Base-by-base conservation (phyloP, 2,329 filamentous ascomycete species). In the Didymella sp. region DNA sequence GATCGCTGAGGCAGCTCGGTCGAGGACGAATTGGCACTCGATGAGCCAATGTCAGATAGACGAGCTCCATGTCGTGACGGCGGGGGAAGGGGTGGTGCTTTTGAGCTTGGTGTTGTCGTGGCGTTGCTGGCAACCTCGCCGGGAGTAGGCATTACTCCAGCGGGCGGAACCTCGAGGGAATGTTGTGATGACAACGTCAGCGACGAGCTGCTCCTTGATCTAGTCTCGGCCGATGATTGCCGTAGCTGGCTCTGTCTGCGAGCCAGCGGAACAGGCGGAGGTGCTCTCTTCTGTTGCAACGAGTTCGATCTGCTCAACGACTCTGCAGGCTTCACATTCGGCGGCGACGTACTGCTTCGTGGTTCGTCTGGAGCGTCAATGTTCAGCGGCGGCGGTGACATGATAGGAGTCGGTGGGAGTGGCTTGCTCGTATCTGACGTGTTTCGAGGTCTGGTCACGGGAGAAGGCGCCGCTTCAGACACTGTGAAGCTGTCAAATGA, bases 391-490 rank as follows among this genome's bases (percentile, higher is more conserved):
- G 63, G 62, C 22, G 68, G 61, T 15, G 66, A 52, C 6, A 66
- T 51, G 4, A 66, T 60, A 12, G 84, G 84, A 4, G 83, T 79
- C 1, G 81, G 80, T 2, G 88, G 86, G 12, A 89, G 79, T 3
- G 87, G 85, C 65, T 89, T 89, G 71, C 87, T 86, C 25, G 84
- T 72, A 62, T 87, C 83, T 6, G 82, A 82, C 6, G 76, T 68
- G 13, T 77, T 58, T 71, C 56, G 66, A 43, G 59, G 60, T 53
- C 56, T 64, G 44, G 52, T 63, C 54, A 64, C 45, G 62, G 64
- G 70, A 9, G 65, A 59, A 4, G 68, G 63, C 42, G 63, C 59
- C 17, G 60, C 61, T 30, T 60, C 70, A 42, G 45, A 69, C 17
- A 71, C 54, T 51, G 69, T 59, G 38, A 76, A 73, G 37, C 68